phyloP scores from a whole-genome alignment of 352 stramenopile species.

The Globisporangium irregulare region DNA sequence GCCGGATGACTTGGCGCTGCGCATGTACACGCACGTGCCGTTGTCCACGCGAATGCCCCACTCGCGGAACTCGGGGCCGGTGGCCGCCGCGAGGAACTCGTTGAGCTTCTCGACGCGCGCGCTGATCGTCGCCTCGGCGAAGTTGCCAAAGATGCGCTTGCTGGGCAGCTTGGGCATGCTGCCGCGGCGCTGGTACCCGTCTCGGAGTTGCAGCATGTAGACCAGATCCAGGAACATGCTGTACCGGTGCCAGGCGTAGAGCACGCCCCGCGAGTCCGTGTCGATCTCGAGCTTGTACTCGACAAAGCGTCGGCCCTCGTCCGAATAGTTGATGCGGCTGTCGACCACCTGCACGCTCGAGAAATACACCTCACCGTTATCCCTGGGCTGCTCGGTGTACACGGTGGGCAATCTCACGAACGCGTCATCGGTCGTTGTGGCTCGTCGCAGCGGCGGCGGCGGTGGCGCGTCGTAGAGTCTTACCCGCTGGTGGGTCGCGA shows the following conservation, averaged over 20 bases:
- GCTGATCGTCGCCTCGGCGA: constrained; percentile 39
- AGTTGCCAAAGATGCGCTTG: constrained; percentile 42
- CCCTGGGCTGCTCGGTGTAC: constrained; percentile 1
- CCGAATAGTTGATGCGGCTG: constrained; percentile 17
- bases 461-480: constrained; percentile 13
- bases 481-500: neutral
- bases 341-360: constrained; percentile 15
- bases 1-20: constrained; percentile 22
- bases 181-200: constrained; percentile 28
- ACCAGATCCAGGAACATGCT: constrained; percentile 44
- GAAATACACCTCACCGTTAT: constrained; percentile 12
- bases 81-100: constrained; percentile 40
- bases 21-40: constrained; percentile 51
- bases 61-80: constrained; percentile 39
- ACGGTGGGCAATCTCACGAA: neutral
- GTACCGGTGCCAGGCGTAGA: constrained; percentile 52
- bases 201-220: constrained; percentile 36
- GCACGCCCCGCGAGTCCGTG: constrained; percentile 34
- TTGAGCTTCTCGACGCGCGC: constrained; percentile 44
- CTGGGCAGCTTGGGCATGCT: constrained; percentile 38
- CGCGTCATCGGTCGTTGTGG: neutral
- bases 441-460: neutral
- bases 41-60: constrained; percentile 52
- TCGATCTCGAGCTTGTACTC: constrained; percentile 57
- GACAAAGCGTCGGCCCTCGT: constrained; percentile 27